Percentiles rank a stretch among this genome's conserved stretches.
phyloP scores from a whole-genome alignment of 805 yeast species.

The Groenewaldozyma tartarivorans region DNA sequence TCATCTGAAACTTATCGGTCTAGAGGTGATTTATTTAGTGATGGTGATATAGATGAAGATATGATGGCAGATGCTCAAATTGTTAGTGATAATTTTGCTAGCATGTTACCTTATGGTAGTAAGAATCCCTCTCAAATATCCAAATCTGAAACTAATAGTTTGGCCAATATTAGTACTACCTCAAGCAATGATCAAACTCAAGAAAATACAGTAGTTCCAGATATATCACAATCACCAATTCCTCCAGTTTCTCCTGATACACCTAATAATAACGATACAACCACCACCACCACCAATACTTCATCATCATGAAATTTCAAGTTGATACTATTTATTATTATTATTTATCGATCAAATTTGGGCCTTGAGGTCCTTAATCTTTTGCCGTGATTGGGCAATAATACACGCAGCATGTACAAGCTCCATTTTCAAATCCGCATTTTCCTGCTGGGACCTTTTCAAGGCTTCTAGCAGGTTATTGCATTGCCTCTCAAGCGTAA shows the following conservation, averaged over 20 bases:
- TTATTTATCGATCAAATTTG: background rate
- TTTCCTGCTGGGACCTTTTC: background rate
- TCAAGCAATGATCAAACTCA: conserved; percentile 2
- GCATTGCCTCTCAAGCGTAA: conserved; percentile 2
- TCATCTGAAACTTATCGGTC: conserved; percentile 18
- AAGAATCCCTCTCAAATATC: too few species aligned
- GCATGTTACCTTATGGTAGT: background rate
- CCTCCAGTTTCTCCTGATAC: too few species aligned
- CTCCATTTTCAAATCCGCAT: conserved; percentile 4
- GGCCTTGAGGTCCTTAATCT: background rate
- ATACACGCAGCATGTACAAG: conserved; percentile 4
- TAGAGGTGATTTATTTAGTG: conserved; percentile 17
- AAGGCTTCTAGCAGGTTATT: background rate
- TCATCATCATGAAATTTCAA: too few species aligned
- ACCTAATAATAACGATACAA: too few species aligned
- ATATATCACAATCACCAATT: too few species aligned
- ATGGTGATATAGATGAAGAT: conserved; percentile 12
- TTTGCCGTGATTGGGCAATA: conserved; percentile 1
- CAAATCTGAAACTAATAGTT: conserved; percentile 6
- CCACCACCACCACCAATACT: too few species aligned
- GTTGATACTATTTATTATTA: too few species aligned
- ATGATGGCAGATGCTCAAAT: conserved; percentile 17
- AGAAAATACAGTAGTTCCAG: conserved; percentile 14
- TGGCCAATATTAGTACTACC: background rate
- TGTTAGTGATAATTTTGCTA: conserved; percentile 18